Conservation (phyloP, 1,284 basidiomycete genomes). For the Peniophora sp. region DNA sequence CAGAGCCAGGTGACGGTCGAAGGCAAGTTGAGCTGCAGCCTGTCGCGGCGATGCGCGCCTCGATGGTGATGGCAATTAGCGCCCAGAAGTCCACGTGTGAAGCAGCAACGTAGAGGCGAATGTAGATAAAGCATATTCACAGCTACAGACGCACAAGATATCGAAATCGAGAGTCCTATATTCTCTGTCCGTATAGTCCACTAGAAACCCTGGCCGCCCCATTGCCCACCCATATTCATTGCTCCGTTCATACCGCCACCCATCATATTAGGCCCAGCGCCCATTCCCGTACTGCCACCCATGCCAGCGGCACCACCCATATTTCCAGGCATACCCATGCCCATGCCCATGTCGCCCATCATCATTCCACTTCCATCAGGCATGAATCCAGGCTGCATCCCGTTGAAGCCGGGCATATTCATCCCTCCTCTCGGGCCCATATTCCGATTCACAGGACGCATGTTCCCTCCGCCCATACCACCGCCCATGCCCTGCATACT, state of each 20-base stretch:
- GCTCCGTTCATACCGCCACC: constrained; percentile 15
- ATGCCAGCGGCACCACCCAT: constrained; percentile 17
- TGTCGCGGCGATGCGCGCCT: too few relatives aligned
- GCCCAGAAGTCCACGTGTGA: too few relatives aligned
- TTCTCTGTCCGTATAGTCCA: too few relatives aligned
- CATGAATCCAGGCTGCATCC: constrained; percentile 2
- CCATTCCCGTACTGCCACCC: constrained; percentile 21
- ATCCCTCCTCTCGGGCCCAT: constrained; percentile 9
- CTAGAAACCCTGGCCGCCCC: constrained; percentile 17
- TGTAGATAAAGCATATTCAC: too few relatives aligned
- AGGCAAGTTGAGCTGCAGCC: too few relatives aligned
- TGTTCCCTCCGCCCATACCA: constrained; percentile 11
- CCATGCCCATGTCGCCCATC: constrained; percentile 19
- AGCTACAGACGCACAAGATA: too few relatives aligned
- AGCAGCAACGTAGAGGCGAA: too few relatives aligned
- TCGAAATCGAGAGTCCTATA: too few relatives aligned
- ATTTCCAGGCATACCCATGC: constrained; percentile 20
- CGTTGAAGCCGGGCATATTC: constrained; percentile 6
- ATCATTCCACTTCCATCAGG: constrained; percentile 3
- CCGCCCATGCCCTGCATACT: constrained; percentile 14
- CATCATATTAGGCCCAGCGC: constrained; percentile 21
- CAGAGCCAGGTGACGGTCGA: too few relatives aligned
- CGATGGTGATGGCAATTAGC: too few relatives aligned
- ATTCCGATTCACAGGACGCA: constrained; percentile 7
- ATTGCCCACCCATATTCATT: constrained; percentile 24